phyloP scores from a whole-genome alignment of 345 rosid species.

The Eucalyptus curtisii region DNA sequence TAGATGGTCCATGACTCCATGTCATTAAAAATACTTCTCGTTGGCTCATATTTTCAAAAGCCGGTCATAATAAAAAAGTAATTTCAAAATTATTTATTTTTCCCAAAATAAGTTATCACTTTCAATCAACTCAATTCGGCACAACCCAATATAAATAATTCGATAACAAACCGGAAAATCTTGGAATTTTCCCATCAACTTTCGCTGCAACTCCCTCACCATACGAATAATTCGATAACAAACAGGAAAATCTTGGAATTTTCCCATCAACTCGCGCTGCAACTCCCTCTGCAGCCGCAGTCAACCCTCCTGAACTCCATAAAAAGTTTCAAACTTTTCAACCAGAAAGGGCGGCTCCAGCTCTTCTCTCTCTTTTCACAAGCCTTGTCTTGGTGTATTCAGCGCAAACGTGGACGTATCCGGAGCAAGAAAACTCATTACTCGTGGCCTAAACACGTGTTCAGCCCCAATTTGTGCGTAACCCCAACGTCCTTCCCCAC shows the following conservation, averaged over 20 bases:
- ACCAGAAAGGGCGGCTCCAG: neutral
- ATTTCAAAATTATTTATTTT: neutral
- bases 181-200: neutral
- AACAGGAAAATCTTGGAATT: neutral
- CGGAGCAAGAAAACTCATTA: neutral
- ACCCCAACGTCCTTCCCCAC: neutral
- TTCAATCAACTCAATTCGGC: neutral
- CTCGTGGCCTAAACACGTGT: neutral
- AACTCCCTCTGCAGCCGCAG: neutral
- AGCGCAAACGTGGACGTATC: neutral
- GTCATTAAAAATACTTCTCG: neutral
- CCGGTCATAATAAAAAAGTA: neutral
- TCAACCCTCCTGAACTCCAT: neutral
- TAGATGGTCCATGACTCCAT: fast-evolving
- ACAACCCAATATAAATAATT: neutral
- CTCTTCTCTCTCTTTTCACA: neutral
- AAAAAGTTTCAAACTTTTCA: neutral
- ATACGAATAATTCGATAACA: neutral
- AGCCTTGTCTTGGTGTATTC: neutral
- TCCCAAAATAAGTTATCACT: neutral
- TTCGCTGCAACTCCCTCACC: neutral
- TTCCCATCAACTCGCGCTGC: neutral
- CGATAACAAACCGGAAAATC: neutral
- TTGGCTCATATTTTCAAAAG: neutral
- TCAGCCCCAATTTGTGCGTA: neutral